These are phyloP conservation scores for Ceratocystis cacaofunesta DNA, from an alignment of 2,329 filamentous ascomycete genomes.

Conservation along the genomic window DNA sequence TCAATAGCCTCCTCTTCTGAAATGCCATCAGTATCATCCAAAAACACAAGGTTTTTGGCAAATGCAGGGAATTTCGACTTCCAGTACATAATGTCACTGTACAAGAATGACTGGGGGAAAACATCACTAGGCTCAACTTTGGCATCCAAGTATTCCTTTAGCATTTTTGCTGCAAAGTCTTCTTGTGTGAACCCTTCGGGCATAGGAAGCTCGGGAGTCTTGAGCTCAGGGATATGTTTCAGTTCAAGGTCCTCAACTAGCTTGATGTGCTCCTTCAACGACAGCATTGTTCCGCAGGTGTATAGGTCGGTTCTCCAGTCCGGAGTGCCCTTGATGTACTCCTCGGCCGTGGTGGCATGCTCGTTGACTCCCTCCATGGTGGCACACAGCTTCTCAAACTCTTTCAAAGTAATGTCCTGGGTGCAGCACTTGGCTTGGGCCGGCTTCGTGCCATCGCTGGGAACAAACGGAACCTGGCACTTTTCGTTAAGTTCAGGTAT, in stretches of 20 bases:
- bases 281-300: conserved; percentile 47
- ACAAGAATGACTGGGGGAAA: conserved; percentile 51
- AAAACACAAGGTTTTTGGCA: conserved; percentile 46
- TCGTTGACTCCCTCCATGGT: conserved; percentile 54
- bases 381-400: conserved; percentile 52
- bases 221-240: conserved; percentile 52
- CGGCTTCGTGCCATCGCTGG: conserved; percentile 33
- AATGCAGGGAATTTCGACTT: conserved; percentile 45
- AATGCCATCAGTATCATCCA: conserved; percentile 44
- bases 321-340: conserved; percentile 44
- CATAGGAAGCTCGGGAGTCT: conserved; percentile 55
- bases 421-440: conserved; percentile 57
- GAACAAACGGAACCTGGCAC: conserved; percentile 47
- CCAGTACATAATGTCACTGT: conserved; percentile 52
- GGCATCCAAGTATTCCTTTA: conserved; percentile 42
- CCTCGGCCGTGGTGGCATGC: conserved; percentile 40
- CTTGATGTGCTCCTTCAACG: conserved; percentile 46
- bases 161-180: conserved; percentile 48
- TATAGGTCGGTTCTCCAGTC: conserved; percentile 52
- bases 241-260: conserved; percentile 43
- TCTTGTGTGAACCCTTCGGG: conserved; percentile 51
- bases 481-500: conserved; percentile 48
- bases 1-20: conserved; percentile 40
- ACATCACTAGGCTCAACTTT: conserved; percentile 40
- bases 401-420: conserved; percentile 51